Percentiles rank a stretch among this genome's conserved stretches.
Evolutionary conservation across 495 filamentous ascomycete species (phyloP).

Genomic region (Xylaria nigripes): DNA sequence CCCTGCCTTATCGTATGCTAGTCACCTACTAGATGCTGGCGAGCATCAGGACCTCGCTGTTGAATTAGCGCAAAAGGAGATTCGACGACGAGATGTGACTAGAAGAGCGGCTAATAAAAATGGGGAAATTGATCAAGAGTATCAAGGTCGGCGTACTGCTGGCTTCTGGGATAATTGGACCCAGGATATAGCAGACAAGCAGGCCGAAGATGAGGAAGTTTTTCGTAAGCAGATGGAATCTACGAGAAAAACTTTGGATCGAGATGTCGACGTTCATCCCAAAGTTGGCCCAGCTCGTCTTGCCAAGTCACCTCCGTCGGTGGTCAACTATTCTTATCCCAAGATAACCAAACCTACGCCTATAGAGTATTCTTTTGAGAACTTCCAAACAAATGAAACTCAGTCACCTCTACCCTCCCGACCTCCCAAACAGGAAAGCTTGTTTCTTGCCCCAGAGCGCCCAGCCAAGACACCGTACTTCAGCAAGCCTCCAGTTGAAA

Average conservation of each 20-base stretch:
- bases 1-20: conserved; percentile 37
- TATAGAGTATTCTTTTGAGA: conserved; percentile 31
- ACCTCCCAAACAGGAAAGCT: conserved; percentile 36
- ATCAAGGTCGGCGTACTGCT: conserved; percentile 48
- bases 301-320: not conserved
- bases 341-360: conserved; percentile 38
- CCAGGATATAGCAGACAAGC: conserved; percentile 15
- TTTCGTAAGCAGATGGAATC: conserved; percentile 44
- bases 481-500: not conserved
- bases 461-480: conserved; percentile 22
- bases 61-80: conserved; percentile 64
- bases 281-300: conserved; percentile 2
- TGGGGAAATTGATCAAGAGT: conserved; percentile 47
- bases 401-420: conserved; percentile 29
- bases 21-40: conserved; percentile 52
- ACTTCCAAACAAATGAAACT: conserved; percentile 7
- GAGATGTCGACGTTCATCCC: conserved; percentile 8
- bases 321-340: conserved; percentile 40
- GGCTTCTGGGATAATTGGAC: conserved; percentile 59
- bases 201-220: conserved; percentile 35
- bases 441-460: conserved; percentile 11
- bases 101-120: conserved; percentile 47
- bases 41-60: conserved; percentile 72
- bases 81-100: conserved; percentile 56
- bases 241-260: conserved; percentile 35